Evolutionary conservation across 805 yeast species (phyloP), one percentile per base, ranked within the genome.

Genomic region (Phaffomyces antillensis): DNA sequence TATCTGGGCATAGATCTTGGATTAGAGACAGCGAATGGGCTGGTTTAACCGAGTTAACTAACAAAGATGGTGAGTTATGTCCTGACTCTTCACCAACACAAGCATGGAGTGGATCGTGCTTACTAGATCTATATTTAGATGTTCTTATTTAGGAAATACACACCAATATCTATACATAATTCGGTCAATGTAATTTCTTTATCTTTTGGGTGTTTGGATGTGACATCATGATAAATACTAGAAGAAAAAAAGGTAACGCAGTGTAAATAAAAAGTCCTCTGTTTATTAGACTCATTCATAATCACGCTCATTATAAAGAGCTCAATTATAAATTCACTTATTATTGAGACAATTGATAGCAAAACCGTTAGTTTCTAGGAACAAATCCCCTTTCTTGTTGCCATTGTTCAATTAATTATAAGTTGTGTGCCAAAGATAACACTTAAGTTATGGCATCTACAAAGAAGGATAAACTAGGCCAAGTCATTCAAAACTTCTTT

Each of bases 61-160:
- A 91, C 59, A 87, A 86, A 64, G 81, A 84, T 55, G 98, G 98
- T 2, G 81, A 70, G 28, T 55, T 79, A 10, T 91, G 99, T 61
- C 58, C 61, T 16, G 98, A 93, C 62, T 86, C 96, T 2, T 85
- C 95, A 52, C 96, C 97, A 3, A 83, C 97, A 0, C 99, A 91
- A 62, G 97, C 98, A 0, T 91, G 99, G 99, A 86, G 96, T 60
- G 68, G 91, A 0, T 82, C 93, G 3, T 86, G 96, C 56, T 64
- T 93, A 46, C 63, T 91, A 30, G 98, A 91, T 61, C 66, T 91
- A 43, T 86, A 78, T 61, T 72, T 74, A 51, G 96, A 88, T 56
- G 41, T 40, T 5, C n/a, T 44, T 11, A 31, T 3, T 40, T 40
- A 32, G 61, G 24, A 20, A 20, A 78, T 78, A 76, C 15, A 45